These are phyloP conservation scores for Cytidiella melzeri DNA, from an alignment of 768 basidiomycete species.

Conservation along the genomic window DNA sequence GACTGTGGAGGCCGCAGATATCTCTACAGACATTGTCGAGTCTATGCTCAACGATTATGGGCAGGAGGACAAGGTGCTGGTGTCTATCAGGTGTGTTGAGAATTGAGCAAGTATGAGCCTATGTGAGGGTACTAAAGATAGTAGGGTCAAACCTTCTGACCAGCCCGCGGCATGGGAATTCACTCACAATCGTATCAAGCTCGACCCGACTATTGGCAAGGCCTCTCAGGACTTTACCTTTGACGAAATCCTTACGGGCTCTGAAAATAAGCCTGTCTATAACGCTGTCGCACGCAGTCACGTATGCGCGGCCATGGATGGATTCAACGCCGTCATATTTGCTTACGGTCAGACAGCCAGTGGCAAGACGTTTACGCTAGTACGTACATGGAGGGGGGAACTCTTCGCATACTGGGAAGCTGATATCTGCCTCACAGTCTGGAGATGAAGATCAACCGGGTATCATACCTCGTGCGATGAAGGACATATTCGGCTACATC, in stretches of 20 bases:
- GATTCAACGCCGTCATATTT: slow-evolving; percentile 94
- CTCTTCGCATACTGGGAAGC: background rate
- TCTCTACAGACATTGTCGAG: slow-evolving; percentile 57
- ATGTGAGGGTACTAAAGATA: background rate
- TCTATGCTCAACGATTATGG: slow-evolving; percentile 47
- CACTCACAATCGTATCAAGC: slow-evolving; percentile 47
- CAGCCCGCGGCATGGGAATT: slow-evolving; percentile 51
- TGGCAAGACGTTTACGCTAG: slow-evolving; percentile 68
- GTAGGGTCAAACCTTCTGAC: slow-evolving; percentile 59
- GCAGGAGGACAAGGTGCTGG: slow-evolving; percentile 82
- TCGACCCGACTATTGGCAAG: slow-evolving; percentile 52
- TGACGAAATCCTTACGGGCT: slow-evolving; percentile 72
- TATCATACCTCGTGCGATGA: slow-evolving; percentile 90
- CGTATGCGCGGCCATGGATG: slow-evolving; percentile 91
- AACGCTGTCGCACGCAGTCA: slow-evolving; percentile 70
- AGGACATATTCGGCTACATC: slow-evolving; percentile 86
- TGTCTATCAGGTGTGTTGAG: slow-evolving; percentile 62
- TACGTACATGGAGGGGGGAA: slow-evolving; percentile 19
- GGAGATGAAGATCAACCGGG: slow-evolving; percentile 83
- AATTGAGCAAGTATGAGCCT: background rate
- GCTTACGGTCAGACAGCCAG: slow-evolving; percentile 89
- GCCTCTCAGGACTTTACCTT: slow-evolving; percentile 53
- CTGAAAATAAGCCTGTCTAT: slow-evolving; percentile 76
- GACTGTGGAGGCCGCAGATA: slow-evolving; percentile 61
- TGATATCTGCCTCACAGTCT: slow-evolving; percentile 35